Conservation (phyloP, 306 rosid species). For the Pyrus betulifolia region DNA sequence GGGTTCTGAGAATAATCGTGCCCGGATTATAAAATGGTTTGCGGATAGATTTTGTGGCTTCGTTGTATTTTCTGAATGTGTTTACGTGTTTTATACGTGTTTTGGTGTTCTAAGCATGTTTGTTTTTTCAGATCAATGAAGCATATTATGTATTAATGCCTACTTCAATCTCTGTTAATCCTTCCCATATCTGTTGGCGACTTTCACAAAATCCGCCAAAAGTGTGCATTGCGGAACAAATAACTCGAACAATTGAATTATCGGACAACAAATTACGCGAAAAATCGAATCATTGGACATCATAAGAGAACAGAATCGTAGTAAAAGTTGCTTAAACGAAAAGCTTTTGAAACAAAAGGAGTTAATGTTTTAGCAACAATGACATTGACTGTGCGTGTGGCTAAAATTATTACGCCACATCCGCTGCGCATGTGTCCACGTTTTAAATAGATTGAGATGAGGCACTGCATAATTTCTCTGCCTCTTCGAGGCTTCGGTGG, state of each 20-base stretch:
- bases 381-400: not conserved
- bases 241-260: not conserved
- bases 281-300: no score
- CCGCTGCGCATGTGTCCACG: slow-evolving; percentile 19
- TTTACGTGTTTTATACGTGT: not conserved
- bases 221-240: no score
- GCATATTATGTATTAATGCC: not conserved
- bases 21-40: not conserved
- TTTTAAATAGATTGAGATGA: slow-evolving; percentile 19
- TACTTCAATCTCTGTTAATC: not conserved
- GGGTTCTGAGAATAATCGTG: not conserved
- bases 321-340: not conserved
- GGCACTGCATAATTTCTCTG: slow-evolving; percentile 12
- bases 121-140: not conserved
- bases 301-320: not conserved
- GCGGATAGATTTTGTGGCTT: not conserved
- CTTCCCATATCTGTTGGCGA: not conserved
- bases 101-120: not conserved
- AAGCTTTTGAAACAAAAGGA: no score
- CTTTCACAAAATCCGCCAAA: not conserved
- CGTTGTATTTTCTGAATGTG: not conserved
- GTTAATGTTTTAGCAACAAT: not conserved
- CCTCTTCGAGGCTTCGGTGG: not conserved
- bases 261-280: not conserved
- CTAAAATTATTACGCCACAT: not conserved